Base-by-base conservation (phyloP, 2,329 filamentous ascomycete species). In the Pseudogymnoascus destructans region DNA sequence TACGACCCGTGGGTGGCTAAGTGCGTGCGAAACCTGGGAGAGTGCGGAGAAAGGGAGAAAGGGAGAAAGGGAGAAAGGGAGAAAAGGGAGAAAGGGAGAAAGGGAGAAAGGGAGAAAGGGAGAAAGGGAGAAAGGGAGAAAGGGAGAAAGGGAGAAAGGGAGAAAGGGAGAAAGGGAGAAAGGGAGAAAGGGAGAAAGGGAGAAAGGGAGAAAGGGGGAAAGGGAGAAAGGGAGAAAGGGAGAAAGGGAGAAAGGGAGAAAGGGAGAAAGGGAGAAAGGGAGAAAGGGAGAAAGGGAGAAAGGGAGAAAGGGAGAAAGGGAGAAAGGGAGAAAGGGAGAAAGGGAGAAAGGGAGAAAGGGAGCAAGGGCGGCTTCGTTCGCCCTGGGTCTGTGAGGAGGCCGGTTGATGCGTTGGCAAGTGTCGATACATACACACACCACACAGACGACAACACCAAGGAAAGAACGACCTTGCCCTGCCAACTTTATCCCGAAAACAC, bases 381-480 rank as follows among this genome's bases (percentile, higher is more conserved):
- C 40, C 21, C 21, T 25, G 11, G 40, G 40, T 27, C 40, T 49
- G 40, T 27, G 40, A 49, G 40, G 40, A 49, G 40, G 40, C 40
- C 40, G 40, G 40, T 27, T 49, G 40, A 49, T 49, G 40, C 40
- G 40, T 49, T 49, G 40, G 40, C 40, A 49, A 49, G 40, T 49
- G 40, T 49, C 40, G 21, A 46, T 46, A 46, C 40, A 23, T n/a
- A 46, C 36, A 21, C 35, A 42, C 33, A 38, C 35, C 35, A 38
- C 35, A 38, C n/a, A 38, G 35, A 46, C 40, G 19, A 46, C 40
- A 49, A 27, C 40, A 49, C 40, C 40, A 49, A 10, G 21, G 13
- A 49, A 49, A 15, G 40, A 49, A 49, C 40, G 5, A 27, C 21
- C 40, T 27, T 49, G 40, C 40, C 40, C 40, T 49, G 40, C 40